Evolutionary conservation across 2,329 filamentous ascomycete genomes (phyloP), one percentile per base, ranked within the genome.

Genomic region (Talaromyces sp.): DNA sequence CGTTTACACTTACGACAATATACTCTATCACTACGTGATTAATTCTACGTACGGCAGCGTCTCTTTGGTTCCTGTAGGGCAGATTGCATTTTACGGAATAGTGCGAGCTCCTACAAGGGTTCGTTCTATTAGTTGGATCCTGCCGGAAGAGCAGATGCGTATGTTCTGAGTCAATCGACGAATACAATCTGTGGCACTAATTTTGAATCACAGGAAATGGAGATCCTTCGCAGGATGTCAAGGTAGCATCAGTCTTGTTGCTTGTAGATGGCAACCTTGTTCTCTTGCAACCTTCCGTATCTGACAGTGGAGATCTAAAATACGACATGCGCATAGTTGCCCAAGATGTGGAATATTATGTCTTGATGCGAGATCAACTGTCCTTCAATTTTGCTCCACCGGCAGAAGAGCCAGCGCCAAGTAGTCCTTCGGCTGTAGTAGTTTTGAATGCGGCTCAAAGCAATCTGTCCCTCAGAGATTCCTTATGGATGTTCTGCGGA

Each of bases 281-380:
- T 11, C 81, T 98, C 43, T 84, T 99, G 58, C 92, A 96, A 69
- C 94, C 95, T 1, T 93, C 92, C 0, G 83, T 92, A 5, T 93
- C 91, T 61, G 90, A 91, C 58, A 87, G 90, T 50, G 91, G 91
- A 5, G 90, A 93, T 70, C 84, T 97, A 61, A 98, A 97, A 80
- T 99, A 99, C 74, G 94, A 98, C 74, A 99, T 99, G 95, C 90
- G 93, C 10, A 90, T 98, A 66, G 90, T 99, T 73, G 93, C 93
- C 13, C 92, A 97, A 72, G 96, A 96, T 72, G 93, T 98, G 47
- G 95, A 99, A 76, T 98, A 95, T 72, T 97, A 97, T 75, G 89
- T 90, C 62, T 87, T 95, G 71, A 96, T 96, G 87, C 89, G 93
- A 68, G 95, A 99, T 73, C 91, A 96, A 72, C 87, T 80, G 22